These are phyloP conservation scores for Rhynchospora tenuis DNA, from an alignment of 176 grass and related monocot genomes.

Conservation along the genomic window DNA sequence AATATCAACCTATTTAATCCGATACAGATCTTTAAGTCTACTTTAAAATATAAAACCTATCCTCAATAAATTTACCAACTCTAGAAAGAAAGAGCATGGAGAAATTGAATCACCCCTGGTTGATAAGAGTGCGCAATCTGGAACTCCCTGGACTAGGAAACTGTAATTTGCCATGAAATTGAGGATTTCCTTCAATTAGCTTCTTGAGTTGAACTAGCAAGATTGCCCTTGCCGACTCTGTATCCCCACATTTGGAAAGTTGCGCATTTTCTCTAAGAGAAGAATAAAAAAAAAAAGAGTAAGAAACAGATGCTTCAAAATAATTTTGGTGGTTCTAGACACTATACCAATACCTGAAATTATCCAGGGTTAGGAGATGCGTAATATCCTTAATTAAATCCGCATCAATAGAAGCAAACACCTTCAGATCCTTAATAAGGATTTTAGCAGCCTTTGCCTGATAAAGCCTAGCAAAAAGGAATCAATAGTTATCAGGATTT, in stretches of 20 bases:
- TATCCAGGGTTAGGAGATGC: constrained; percentile 78
- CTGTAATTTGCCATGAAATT: constrained; percentile 77
- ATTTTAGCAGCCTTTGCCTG: constrained; percentile 80
- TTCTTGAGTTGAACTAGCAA: constrained; percentile 86
- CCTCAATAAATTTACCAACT: neutral
- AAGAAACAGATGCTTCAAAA: neutral
- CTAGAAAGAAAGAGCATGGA: neutral
- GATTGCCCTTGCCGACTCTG: constrained; percentile 72
- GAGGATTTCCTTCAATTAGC: constrained; percentile 78
- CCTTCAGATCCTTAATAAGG: constrained; percentile 88
- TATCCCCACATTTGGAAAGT: constrained; percentile 85
- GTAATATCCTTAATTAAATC: constrained; percentile 88
- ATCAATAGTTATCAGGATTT: neutral
- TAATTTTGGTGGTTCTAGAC: neutral
- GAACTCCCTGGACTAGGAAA: constrained; percentile 72
- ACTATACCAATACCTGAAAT: constrained; percentile 59
- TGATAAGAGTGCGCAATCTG: constrained; percentile 81
- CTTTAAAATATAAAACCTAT: neutral
- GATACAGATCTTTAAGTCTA: no score
- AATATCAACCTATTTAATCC: no score
- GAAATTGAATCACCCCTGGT: constrained; percentile 49
- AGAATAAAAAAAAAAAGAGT: constrained; percentile 21
- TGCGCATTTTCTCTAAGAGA: constrained; percentile 73
- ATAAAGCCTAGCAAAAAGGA: constrained; percentile 54
- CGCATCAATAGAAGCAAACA: constrained; percentile 69